These are phyloP conservation scores for Penicillium ucsense DNA, from an alignment of 495 filamentous ascomycete genomes.

Conservation along the genomic window DNA sequence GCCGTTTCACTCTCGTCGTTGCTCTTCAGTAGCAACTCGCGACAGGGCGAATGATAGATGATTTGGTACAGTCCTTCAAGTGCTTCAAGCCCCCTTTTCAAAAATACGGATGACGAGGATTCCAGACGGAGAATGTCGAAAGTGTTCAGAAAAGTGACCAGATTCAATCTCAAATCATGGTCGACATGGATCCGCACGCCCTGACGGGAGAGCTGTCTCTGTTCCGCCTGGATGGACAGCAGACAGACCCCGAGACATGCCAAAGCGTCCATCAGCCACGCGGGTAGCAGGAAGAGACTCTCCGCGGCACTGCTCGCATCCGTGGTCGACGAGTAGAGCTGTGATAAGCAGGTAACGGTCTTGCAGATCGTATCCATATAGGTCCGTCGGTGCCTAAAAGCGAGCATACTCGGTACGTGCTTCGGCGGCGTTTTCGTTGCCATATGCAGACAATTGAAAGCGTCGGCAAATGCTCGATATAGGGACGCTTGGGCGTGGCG, in stretches of 20 bases:
- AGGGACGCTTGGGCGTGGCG: constrained; percentile 4
- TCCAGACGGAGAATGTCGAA: constrained; percentile 6
- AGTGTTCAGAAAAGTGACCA: constrained; percentile 3
- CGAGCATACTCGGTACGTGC: constrained; percentile 5
- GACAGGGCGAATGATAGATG: not conserved
- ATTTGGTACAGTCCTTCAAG: constrained; percentile 7
- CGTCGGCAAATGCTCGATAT: constrained; percentile 11
- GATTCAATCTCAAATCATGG: constrained; percentile 1
- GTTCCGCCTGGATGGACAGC: constrained; percentile 9
- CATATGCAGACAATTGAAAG: constrained; percentile 9
- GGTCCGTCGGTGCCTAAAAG: constrained; percentile 9
- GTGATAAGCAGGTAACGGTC: constrained; percentile 2
- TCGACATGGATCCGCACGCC: constrained; percentile 6
- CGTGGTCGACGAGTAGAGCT: constrained; percentile 4
- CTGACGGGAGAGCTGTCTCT: not conserved
- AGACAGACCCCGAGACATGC: constrained; percentile 9
- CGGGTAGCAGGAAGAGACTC: constrained; percentile 6
- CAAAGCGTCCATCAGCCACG: constrained; percentile 6
- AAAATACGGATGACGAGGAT: constrained; percentile 3
- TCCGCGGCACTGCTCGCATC: constrained; percentile 2
- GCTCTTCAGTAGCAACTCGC: not conserved
- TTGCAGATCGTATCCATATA: constrained; percentile 8
- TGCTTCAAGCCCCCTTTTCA: constrained; percentile 3
- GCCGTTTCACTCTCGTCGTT: not conserved
- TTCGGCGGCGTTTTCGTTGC: not conserved